Conservation (phyloP, 768 basidiomycete species). For the Boletales sp. region DNA sequence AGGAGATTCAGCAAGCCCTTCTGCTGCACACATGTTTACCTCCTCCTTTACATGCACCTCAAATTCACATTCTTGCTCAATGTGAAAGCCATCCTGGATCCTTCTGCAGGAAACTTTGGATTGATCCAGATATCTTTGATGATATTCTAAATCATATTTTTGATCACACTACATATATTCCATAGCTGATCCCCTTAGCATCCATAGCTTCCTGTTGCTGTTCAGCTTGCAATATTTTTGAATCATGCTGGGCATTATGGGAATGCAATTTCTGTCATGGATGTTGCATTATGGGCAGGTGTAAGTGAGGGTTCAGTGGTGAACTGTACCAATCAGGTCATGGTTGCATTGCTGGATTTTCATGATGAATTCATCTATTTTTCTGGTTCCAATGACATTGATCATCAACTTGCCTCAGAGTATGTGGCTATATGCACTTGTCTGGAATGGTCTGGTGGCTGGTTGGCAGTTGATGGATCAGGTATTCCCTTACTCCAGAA, state of each 20-base stretch:
- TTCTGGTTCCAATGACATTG: background rate
- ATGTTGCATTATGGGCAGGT: conserved; percentile 8
- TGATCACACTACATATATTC: conserved; percentile 4
- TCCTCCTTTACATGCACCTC: too few species aligned
- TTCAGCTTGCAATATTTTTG: conserved; percentile 29
- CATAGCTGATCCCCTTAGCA: too few species aligned
- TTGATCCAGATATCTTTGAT: conserved; percentile 25
- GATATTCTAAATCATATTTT: conserved; percentile 25
- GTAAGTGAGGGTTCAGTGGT: background rate
- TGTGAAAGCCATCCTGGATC: too few species aligned
- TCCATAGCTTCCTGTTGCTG: conserved; percentile 22
- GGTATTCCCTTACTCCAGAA: background rate
- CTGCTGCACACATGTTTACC: too few species aligned
- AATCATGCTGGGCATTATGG: conserved; percentile 25
- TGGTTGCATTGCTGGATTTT: background rate
- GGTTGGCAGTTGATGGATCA: background rate
- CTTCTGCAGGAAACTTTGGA: background rate
- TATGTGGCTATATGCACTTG: background rate
- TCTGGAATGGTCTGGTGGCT: background rate
- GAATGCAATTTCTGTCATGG: conserved; percentile 11
- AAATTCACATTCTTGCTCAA: too few species aligned
- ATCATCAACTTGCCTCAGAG: too few species aligned
- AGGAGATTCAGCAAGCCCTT: too few species aligned
- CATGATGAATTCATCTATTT: conserved; percentile 1
- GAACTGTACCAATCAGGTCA: conserved; percentile 3